Evolutionary conservation across 192 early-diverging fungal genomes (phyloP), one percentile per base, ranked within the genome.

Genomic region (Linnemannia schmuckeri): DNA sequence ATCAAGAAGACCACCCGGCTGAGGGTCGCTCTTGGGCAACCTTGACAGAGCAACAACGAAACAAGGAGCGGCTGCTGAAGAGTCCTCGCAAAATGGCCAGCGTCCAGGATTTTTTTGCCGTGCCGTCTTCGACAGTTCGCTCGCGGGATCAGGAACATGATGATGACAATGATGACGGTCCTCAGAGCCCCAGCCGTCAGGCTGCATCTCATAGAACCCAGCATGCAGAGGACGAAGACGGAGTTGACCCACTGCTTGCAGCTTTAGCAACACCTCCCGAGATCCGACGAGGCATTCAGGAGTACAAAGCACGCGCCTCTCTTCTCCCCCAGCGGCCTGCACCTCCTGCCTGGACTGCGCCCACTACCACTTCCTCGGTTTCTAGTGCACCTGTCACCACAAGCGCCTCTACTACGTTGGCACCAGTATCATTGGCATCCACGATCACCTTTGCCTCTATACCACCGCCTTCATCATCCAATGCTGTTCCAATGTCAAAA

Each of bases 21-120:
- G n/a, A 82, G 9, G 35, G 27, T 40, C 54, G 20, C 4, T 24
- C 70, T 55, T 78, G 82, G 76, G 70, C 82, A 17, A 73, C 81
- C 0, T 46, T 82, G 35, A 82, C 75, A 6, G 75, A 76, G 40
- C 66, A 78, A 8, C 76, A 83, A 41, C 70, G 82, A 9, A 75
- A 69, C 40, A 80, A 73, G 44, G 83, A 86, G 40, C 52, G 79
- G 24, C 47, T 86, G 42, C 40, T 86, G 18, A 72, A 71, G 35
- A 86, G 83, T 55, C 83, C 83, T 15, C 83, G 83, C n/a, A 86
- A 86, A 52, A 86, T 80, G 75, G 78, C 79, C 10, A 86, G 79
- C 38, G 79, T 86, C 17, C 74, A 86, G 17, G 83, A 81, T 27
- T 80, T 86, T 77, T 80, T 86, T 63, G 70, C 74, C 7, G 38